Conservation (phyloP, 208 protist species). For the Leishmania gerbilli region DNA sequence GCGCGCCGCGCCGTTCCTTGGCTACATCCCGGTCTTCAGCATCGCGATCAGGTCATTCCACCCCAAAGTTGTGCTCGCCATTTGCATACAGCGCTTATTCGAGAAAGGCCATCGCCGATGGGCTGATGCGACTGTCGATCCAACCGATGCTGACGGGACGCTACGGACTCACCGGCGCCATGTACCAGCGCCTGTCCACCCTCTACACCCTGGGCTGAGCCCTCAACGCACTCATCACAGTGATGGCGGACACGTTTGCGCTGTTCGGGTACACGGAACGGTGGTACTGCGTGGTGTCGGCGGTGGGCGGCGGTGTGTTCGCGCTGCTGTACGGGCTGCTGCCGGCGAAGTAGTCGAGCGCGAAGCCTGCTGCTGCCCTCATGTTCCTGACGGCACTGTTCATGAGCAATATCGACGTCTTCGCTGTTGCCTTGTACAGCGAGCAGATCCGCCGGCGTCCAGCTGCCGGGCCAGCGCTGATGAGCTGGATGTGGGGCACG, state of each 20-base stretch:
- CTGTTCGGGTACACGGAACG: conserved; percentile 77
- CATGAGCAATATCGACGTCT: conserved; percentile 68
- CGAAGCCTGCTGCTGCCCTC: conserved; percentile 38
- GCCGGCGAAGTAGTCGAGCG: conserved; percentile 39
- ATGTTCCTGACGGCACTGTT: conserved; percentile 56
- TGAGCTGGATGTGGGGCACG: conserved; percentile 66
- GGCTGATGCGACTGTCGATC: conserved; percentile 44
- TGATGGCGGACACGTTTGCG: conserved; percentile 64
- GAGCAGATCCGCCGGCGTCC: conserved; percentile 52
- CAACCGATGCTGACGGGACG: conserved; percentile 57
- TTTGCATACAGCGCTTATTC: conserved; percentile 56
- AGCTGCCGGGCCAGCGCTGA: conserved; percentile 37
- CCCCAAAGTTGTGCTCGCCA: conserved; percentile 41
- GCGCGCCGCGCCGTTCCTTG: conserved; percentile 16
- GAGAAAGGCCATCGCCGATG: conserved; percentile 54
- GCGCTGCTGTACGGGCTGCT: conserved; percentile 56
- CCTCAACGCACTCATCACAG: conserved; percentile 65
- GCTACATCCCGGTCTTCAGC: conserved; percentile 54
- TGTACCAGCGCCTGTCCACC: conserved; percentile 59
- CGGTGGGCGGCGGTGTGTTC: conserved; percentile 47
- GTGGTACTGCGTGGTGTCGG: conserved; percentile 66
- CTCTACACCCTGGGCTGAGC: conserved; percentile 62
- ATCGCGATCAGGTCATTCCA: conserved; percentile 41
- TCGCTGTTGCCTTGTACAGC: conserved; percentile 73
- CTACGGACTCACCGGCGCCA: conserved; percentile 37